Percentiles rank a stretch among this genome's conserved stretches.
phyloP scores from a whole-genome alignment of 2,329 filamentous ascomycete species.

The Zarea fungicola region DNA sequence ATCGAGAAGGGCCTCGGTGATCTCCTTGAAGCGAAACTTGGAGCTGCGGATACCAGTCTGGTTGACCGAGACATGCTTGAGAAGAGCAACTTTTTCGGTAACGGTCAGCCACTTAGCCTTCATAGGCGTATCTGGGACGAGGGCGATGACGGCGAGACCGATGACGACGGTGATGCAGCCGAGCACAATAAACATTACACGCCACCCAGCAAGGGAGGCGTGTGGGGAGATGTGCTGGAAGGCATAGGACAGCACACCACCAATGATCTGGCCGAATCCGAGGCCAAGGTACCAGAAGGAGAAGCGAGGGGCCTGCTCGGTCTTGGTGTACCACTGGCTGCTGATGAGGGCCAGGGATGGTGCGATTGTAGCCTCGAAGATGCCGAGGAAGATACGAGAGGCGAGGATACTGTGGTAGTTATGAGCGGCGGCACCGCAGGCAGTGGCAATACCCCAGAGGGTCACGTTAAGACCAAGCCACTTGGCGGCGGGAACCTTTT shows the following conservation, averaged over 20 bases:
- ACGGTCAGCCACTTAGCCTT: constrained; percentile 32
- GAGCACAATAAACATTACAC: constrained; percentile 42
- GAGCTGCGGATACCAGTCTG: constrained; percentile 12
- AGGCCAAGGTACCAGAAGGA: constrained; percentile 15
- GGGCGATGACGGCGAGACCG: constrained; percentile 31
- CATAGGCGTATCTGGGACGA: constrained; percentile 44
- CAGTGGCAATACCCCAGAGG: constrained; percentile 36
- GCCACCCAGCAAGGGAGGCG: constrained; percentile 32
- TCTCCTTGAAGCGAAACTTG: constrained; percentile 5
- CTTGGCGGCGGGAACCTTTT: constrained; percentile 49
- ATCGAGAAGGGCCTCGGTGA: constrained; percentile 24
- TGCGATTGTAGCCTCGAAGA: constrained; percentile 14
- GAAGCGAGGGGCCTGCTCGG: constrained; percentile 13
- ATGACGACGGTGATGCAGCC: constrained; percentile 37
- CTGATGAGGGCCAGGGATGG: constrained; percentile 13
- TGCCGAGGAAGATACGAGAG: constrained; percentile 13
- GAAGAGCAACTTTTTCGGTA: constrained; percentile 23
- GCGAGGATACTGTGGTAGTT: constrained; percentile 13
- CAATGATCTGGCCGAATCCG: constrained; percentile 24
- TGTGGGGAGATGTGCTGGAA: constrained; percentile 20
- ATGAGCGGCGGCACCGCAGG: constrained; percentile 12
- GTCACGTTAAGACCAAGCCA: constrained; percentile 48
- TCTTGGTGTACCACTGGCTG: constrained; percentile 15
- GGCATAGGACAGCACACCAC: constrained; percentile 31
- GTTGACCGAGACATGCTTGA: constrained; percentile 14